Base-by-base conservation (phyloP, 2,329 filamentous ascomycete species). In the Claviceps sp. region DNA sequence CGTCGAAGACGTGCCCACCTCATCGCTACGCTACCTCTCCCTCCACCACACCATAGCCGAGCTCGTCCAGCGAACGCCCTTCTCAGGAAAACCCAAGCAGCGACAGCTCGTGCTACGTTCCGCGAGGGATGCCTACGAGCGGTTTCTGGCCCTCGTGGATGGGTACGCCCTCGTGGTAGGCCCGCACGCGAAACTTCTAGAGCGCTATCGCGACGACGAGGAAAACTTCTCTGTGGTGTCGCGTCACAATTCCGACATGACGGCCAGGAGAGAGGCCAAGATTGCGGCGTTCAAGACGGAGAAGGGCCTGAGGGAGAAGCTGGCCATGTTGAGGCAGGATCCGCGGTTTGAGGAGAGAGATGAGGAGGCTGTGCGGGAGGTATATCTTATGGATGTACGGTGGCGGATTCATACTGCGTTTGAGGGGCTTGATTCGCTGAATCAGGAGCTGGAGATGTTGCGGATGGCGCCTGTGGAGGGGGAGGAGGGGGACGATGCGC, bases 251-350 rank as follows among this genome's bases (percentile, higher is more conserved):
- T 34, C 62, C 9, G 76, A 79, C 60, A 79, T 87, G 4, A 78
- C 83, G 20, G 78, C 81, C 34, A 78, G 85, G 55, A 78, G 93
- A 58, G 83, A 90, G 52, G 80, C 82, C 46, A 98, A 97, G 69
- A 95, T 98, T 58, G 78, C 81, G 45, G 82, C 86, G 54, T 96
- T 89, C 68, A 83, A 80, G 60, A 79, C 86, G 49, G 93, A 97
- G 66, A 95, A 93, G 66, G 82, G 85, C 55, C 69, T 98, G 54
- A 89, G 88, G 67, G 76, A 82, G 57, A 90, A 85, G 65, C 74
- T 97, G n/a, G 86, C 88, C 66, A 65, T 63, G 39, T 66, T 76
- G 59, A 66, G 68, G 50, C 62, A 62, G 38, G 69, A 74, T 43
- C 71, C 71, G 43, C 60, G 69, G 57, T 70, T 85, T 53, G 77